Base-by-base conservation (phyloP, 2,329 filamentous ascomycete species). In the Monosporascus sp. region DNA sequence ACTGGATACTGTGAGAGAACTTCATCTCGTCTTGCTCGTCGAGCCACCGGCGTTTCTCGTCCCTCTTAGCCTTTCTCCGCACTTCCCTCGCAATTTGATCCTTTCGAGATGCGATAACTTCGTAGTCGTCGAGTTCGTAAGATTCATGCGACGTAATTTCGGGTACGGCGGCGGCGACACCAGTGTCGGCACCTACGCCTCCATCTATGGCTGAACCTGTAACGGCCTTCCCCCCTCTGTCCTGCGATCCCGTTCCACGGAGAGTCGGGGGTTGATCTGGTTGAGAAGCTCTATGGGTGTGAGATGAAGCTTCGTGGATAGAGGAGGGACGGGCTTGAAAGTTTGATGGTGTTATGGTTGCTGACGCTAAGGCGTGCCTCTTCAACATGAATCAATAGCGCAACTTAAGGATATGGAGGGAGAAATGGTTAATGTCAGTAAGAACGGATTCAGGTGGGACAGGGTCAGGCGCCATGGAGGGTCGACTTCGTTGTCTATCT, bases 1-100 rank as follows among this genome's bases (percentile, higher is more conserved):
- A 99, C 78, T 99, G 94, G 64, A 99, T 87, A 74, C 93, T 97
- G 72, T 99, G 94, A 18, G 93, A 97, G 80, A 99, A 99, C 86
- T 97, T 97, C 94, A 99, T 99, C 68, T 90, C 89, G 84, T 88
- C 85, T 60, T 79, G 82, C 62, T 85, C 78, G 63, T 89, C 82
- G 64, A 92, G 84, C 79, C 82, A 82, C 66, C 77, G 76, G 70
- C 83, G 80, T 77, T 91, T 91, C 69, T 80, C 76, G 60, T 73
- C 72, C 65, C 78, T 74, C 70, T 81, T 85, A 20, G 67, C 61
- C 57, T 58, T 66, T 60, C 62, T 65, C 50, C 68, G 70, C 38
- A 61, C 57, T 53, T 73, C 67, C 50, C 64, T 65, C 34, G 69
- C 66, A 54, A 64, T 57, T 39, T 54, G 58, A 54, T 66, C 58